phyloP scores from a whole-genome alignment of 768 basidiomycete species.

The Pisolithus tinctorius region DNA sequence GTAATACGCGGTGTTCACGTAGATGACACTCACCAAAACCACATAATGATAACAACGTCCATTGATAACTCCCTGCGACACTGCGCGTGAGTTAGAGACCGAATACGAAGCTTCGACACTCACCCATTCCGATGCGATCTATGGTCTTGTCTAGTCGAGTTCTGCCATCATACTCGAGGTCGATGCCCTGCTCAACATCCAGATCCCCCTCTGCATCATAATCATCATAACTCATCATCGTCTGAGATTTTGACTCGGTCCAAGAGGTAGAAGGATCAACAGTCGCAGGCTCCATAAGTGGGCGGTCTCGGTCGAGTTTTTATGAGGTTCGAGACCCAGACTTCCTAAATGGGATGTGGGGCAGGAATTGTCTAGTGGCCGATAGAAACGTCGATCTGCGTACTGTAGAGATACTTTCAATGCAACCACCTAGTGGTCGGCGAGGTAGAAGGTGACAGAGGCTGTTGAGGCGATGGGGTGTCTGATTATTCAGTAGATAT shows the following conservation, averaged over 20 bases:
- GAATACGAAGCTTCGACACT: constrained; percentile 7
- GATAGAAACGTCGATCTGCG: too few relatives aligned
- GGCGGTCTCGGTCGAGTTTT: too few relatives aligned
- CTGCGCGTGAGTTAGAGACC: not conserved
- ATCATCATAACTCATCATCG: constrained; percentile 35
- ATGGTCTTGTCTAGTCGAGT: constrained; percentile 79
- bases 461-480: too few relatives aligned
- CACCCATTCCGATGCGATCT: constrained; percentile 86
- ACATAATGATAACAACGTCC: constrained; percentile 76
- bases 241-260: constrained; percentile 23
- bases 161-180: constrained; percentile 33
- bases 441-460: too few relatives aligned
- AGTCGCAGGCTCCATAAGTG: too few relatives aligned
- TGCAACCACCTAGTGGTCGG: too few relatives aligned
- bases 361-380: not conserved
- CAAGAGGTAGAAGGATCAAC: constrained; percentile 46
- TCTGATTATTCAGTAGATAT: too few relatives aligned
- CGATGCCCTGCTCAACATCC: constrained; percentile 23
- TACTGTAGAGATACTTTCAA: too few relatives aligned
- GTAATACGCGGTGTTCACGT: not conserved
- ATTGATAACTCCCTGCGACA: constrained; percentile 61
- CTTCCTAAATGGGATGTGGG: not conserved
- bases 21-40: constrained; percentile 64
- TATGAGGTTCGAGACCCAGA: not conserved
- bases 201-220: constrained; percentile 32